Conservation (phyloP, 1,284 basidiomycete species). For the Boletus hoseneyae region DNA sequence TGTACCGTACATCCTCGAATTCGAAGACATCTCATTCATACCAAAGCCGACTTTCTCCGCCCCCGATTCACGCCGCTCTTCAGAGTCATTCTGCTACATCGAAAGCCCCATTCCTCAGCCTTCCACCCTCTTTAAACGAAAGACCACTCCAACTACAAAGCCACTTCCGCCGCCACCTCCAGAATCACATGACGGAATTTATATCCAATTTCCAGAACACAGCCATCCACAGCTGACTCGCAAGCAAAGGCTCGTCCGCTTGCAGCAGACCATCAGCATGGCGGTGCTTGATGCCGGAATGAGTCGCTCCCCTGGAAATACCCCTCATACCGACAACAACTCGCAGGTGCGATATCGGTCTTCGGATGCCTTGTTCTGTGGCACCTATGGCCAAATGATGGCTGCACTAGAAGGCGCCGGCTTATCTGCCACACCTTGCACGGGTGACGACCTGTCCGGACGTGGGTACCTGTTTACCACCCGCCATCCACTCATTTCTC, state of each 20-base stretch:
- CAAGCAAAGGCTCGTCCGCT: slow-evolving; percentile 32
- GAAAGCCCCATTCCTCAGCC: slow-evolving; percentile 14
- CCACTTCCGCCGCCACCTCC: slow-evolving; percentile 16
- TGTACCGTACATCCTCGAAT: slow-evolving; percentile 38
- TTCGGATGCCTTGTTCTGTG: slow-evolving; percentile 39
- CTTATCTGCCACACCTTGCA: slow-evolving; percentile 39
- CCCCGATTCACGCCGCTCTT: not conserved
- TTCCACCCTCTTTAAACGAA: slow-evolving; percentile 28
- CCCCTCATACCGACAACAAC: slow-evolving; percentile 10
- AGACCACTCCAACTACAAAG: slow-evolving; percentile 11
- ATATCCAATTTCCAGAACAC: slow-evolving; percentile 35
- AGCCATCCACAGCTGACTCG: slow-evolving; percentile 19
- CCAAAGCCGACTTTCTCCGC: slow-evolving; percentile 8
- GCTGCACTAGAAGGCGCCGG: slow-evolving; percentile 42
- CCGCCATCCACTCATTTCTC: not conserved
- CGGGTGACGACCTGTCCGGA: slow-evolving; percentile 35
- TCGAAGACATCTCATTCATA: slow-evolving; percentile 41
- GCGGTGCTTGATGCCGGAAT: slow-evolving; percentile 49
- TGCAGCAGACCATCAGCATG: slow-evolving; percentile 41
- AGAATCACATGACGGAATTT: slow-evolving; percentile 31
- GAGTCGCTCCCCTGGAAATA: slow-evolving; percentile 34
- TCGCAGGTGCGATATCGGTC: not conserved
- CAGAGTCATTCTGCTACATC: slow-evolving; percentile 29
- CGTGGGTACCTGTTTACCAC: slow-evolving; percentile 30
- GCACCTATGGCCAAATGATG: slow-evolving; percentile 50